Conservation (phyloP, 305 asterid genomes). For the Fraxinus dipetala region DNA sequence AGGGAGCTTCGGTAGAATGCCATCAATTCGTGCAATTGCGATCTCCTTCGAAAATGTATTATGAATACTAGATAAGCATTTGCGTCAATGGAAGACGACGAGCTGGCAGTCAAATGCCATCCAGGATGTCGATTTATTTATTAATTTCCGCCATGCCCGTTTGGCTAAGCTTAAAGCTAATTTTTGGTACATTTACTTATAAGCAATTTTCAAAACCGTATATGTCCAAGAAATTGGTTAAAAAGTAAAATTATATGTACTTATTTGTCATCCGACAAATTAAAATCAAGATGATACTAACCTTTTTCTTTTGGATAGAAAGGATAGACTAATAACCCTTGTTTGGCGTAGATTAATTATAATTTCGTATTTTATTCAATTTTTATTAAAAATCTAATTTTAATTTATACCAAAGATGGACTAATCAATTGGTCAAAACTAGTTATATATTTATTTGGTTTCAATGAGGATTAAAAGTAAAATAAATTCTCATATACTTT, state of each 20-base stretch:
- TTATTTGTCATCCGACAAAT: not conserved
- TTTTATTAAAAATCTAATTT: not conserved
- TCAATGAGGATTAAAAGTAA: no score
- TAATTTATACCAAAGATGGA: not conserved
- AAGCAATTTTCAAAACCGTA: not conserved
- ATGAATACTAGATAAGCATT: not conserved
- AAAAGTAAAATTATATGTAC: no score
- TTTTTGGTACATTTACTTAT: not conserved
- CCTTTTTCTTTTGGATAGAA: not conserved
- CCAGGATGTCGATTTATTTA: not conserved
- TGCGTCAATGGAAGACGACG: not conserved
- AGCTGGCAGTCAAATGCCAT: not conserved
- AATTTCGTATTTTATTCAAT: no score
- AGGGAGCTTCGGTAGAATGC: constrained; percentile 43
- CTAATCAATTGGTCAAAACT: not conserved
- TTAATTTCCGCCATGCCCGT: not conserved
- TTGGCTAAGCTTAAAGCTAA: not conserved
- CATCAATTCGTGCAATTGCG: constrained; percentile 25
- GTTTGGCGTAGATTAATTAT: not conserved
- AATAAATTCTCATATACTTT: no score
- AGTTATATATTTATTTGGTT: no score
- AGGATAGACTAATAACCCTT: not conserved
- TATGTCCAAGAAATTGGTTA: no score
- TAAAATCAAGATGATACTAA: not conserved
- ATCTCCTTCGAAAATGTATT: not conserved